phyloP scores from a whole-genome alignment of 176 grass and related monocot species.

The Eleusine indica region DNA sequence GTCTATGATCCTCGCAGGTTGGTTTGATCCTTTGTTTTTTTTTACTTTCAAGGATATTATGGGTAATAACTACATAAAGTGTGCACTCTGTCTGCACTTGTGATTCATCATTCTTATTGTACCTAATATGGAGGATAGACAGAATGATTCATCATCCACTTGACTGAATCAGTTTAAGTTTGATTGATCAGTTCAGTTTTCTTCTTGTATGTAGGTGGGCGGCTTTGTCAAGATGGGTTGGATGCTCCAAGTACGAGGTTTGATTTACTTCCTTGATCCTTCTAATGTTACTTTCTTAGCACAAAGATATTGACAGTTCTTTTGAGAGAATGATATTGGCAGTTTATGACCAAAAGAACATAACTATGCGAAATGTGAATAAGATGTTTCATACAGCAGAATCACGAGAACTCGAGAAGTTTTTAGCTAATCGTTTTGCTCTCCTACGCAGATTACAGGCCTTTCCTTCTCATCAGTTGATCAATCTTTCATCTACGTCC shows the following conservation, averaged over 20 bases:
- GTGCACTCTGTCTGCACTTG: background rate
- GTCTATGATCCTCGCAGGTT: conserved; percentile 89
- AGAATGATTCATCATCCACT: background rate
- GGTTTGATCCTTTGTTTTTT: background rate
- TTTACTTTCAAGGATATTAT: conserved; percentile 17
- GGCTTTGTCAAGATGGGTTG: conserved; percentile 81
- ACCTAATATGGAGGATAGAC: background rate
- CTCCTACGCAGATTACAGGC: conserved; percentile 71
- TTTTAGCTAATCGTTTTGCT: conserved; percentile 32
- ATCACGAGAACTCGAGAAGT: conserved; percentile 4
- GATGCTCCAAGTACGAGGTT: conserved; percentile 98
- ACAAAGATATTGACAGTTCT: background rate
- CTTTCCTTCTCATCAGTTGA: conserved; percentile 84
- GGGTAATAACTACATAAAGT: conserved; percentile 10
- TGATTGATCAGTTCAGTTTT: background rate
- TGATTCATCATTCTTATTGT: no score
- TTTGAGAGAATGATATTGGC: background rate
- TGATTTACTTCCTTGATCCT: conserved; percentile 26
- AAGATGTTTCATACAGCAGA: conserved; percentile 21
- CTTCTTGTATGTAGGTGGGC: conserved; percentile 70
- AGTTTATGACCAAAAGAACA: background rate
- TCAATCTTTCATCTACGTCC: conserved; percentile 70
- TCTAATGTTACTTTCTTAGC: conserved; percentile 34
- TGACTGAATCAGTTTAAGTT: background rate
- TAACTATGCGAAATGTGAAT: background rate